Evolutionary conservation across 768 basidiomycete species (phyloP), one percentile per base, ranked within the genome.

Genomic region (Naganishia friedmannii): DNA sequence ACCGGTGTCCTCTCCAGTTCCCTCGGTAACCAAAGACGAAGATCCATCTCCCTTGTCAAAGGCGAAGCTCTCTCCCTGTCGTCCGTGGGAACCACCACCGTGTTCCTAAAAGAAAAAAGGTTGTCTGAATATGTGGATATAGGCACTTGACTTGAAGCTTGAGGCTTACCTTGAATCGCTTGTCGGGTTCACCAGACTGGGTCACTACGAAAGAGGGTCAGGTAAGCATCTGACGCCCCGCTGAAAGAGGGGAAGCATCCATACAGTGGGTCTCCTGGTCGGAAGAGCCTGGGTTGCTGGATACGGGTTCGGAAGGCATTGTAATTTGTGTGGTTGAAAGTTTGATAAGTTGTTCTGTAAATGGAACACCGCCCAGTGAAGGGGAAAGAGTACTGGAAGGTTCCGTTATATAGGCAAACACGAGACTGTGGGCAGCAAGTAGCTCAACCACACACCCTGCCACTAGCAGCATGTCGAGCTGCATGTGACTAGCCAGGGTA

Each of bases 1-100:
- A 5, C 73, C 76, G 19, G 74, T 74, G 54, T 76, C 75, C 55
- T 78, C 77, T 26, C 76, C 74, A 26, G 74, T 72, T 31, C 76
- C 76, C 69, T 79, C 78, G 21, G 78, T 79, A 19, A 73, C 73
- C 21, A 79, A 46, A 0, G 70, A 55, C 17, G 77, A 78, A 55
- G 75, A 68, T 26, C 78, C 78, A 70, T 78, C 65, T 0, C 83
- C 83, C 75, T 83, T 83, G 73, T 82, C 83, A 74, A 83, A 84
- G 74, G 80, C 82, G 7, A 84, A 78, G 70, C 78, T 54, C 17
- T 74, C 70, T 68, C 68, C 65, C 65, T 72, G 9, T 71, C 72
- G 68, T 12, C 77, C 73, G 17, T 73, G 70, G 68, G 77, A 79
- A 48, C 74, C n/a, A 53, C 73, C 67, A 66, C 83, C 83, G 23